A percentile compares a stretch with the other conserved stretches of the same genome.
Conservation (phyloP, 2,329 filamentous ascomycete genomes). For the Fusarium redolens region DNA sequence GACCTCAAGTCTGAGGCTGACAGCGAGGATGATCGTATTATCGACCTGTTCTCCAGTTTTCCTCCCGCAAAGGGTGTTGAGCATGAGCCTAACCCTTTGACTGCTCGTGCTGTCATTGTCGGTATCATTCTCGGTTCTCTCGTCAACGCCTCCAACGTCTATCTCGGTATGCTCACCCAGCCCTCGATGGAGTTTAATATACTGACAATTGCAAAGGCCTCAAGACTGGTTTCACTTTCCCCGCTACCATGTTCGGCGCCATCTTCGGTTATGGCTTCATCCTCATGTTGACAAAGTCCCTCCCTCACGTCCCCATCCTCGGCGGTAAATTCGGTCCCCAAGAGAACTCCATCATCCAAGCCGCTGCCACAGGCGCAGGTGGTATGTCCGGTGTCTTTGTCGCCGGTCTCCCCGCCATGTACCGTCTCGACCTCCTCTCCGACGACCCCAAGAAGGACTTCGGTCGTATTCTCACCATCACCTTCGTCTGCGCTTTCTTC, state of each 20-base stretch:
- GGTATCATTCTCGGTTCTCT: constrained; percentile 68
- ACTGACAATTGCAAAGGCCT: constrained; percentile 47
- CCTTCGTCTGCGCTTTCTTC: constrained; percentile 71
- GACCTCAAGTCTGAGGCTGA: constrained; percentile 45
- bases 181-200: no score
- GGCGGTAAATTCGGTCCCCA: constrained; percentile 68
- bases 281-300: constrained; percentile 61
- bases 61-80: constrained; percentile 54
- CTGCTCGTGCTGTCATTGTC: constrained; percentile 64
- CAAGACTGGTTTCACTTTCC: constrained; percentile 64
- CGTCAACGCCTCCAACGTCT: constrained; percentile 72
- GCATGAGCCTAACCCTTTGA: constrained; percentile 62
- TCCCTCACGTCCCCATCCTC: constrained; percentile 62
- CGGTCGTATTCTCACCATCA: constrained; percentile 68
- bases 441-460: constrained; percentile 66
- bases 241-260: constrained; percentile 61
- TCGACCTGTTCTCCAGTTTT: constrained; percentile 56
- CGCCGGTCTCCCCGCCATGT: constrained; percentile 69
- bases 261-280: constrained; percentile 71
- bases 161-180: constrained; percentile 59
- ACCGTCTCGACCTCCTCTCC: constrained; percentile 63
- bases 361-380: constrained; percentile 68
- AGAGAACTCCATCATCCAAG: constrained; percentile 72
- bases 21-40: constrained; percentile 46
- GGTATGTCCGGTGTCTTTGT: constrained; percentile 68